Conservation (phyloP, 2,329 filamentous ascomycete species). For the Xylogone sp. region DNA sequence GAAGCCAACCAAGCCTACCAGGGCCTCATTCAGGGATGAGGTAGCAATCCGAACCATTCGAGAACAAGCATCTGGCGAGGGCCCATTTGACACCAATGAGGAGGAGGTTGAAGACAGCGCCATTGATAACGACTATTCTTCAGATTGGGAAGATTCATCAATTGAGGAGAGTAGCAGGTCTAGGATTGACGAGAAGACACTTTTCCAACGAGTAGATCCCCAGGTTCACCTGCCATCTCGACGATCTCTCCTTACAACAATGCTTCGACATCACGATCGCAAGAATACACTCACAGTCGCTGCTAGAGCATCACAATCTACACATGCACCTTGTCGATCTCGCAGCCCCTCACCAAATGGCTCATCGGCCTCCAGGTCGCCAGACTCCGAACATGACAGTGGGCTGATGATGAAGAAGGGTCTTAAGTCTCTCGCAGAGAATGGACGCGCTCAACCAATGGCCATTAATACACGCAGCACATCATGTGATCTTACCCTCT, state of each 20-base stretch:
- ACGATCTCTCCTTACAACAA: constrained; percentile 83
- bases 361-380: constrained; percentile 55
- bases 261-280: constrained; percentile 78
- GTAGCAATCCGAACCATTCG: constrained; percentile 66
- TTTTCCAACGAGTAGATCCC: constrained; percentile 91
- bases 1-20: constrained; percentile 51
- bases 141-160: constrained; percentile 59
- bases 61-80: constrained; percentile 47
- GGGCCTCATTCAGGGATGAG: constrained; percentile 80
- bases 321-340: constrained; percentile 51
- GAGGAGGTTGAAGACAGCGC: constrained; percentile 78
- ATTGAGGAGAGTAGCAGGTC: constrained; percentile 79
- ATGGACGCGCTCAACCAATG: constrained; percentile 70
- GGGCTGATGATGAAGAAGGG: constrained; percentile 45
- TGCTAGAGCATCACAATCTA: constrained; percentile 47
- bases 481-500: constrained; percentile 69
- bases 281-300: constrained; percentile 65
- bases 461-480: constrained; percentile 65
- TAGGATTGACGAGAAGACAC: constrained; percentile 72
- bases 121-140: constrained; percentile 63
- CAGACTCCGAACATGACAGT: constrained; percentile 31
- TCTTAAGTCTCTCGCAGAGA: constrained; percentile 37
- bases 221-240: constrained; percentile 79
- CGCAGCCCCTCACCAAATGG: constrained; percentile 67
- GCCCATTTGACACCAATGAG: constrained; percentile 57